phyloP scores from a whole-genome alignment of 352 stramenopile genomes.

The Pythium dissotocum region DNA sequence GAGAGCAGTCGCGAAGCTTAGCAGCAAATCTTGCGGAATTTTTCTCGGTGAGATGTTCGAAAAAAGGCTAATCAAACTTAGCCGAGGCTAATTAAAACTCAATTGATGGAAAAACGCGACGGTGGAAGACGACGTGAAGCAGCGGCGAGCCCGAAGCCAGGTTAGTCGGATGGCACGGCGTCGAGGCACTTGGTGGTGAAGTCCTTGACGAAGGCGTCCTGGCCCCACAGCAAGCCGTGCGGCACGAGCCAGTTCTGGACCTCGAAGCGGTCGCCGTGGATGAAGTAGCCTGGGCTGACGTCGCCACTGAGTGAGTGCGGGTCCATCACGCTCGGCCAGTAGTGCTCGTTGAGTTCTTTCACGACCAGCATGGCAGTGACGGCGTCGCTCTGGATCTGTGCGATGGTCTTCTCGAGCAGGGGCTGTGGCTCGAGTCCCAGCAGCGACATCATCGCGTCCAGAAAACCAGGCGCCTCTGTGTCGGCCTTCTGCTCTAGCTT shows the following conservation, averaged over 20 bases:
- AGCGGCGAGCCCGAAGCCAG: too few relatives aligned
- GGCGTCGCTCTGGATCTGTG: not conserved
- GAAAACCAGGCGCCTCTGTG: not conserved
- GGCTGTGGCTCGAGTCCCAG: too few relatives aligned
- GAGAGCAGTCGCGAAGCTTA: too few relatives aligned
- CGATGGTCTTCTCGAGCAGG: constrained; percentile 9
- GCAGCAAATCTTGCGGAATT: not conserved
- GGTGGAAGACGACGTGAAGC: too few relatives aligned
- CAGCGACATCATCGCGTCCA: not conserved
- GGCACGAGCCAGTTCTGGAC: constrained; percentile 21
- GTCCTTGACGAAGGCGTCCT: too few relatives aligned
- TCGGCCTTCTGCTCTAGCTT: not conserved
- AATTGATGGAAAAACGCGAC: too few relatives aligned
- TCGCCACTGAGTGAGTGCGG: constrained; percentile 7
- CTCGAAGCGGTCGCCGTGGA: constrained; percentile 15
- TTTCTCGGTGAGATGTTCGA: too few relatives aligned
- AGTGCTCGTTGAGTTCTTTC: constrained; percentile 8
- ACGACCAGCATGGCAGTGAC: not conserved
- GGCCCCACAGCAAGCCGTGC: constrained; percentile 12
- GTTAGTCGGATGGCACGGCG: too few relatives aligned
- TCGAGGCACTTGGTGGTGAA: too few relatives aligned
- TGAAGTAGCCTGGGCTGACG: constrained; percentile 8
- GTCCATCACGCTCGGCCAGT: constrained; percentile 11
- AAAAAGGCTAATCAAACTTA: too few relatives aligned
- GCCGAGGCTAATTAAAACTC: too few relatives aligned